Percentiles rank a stretch among this genome's conserved stretches.
These are phyloP conservation scores for Nicotiana rustica DNA, from an alignment of 305 asterid genomes.

Conservation along the genomic window DNA sequence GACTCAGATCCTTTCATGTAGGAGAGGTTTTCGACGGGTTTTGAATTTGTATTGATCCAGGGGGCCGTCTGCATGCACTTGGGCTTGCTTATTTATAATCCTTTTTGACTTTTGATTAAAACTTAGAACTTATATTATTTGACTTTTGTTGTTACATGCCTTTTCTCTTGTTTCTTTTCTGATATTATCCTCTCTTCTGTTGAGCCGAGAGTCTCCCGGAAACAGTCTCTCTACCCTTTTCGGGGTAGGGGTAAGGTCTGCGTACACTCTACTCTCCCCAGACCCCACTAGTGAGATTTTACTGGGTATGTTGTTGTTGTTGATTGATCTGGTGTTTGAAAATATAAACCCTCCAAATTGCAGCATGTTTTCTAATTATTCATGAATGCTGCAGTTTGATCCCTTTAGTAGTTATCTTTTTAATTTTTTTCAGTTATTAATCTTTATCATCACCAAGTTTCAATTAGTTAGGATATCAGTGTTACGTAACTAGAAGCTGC, in stretches of 20 bases:
- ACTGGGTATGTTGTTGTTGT: too few species aligned
- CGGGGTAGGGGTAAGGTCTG: too few species aligned
- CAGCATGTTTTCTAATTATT: not conserved
- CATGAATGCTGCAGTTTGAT: slow-evolving; percentile 25
- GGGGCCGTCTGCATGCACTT: not conserved
- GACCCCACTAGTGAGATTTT: too few species aligned
- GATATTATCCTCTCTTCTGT: too few species aligned
- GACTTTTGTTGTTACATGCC: too few species aligned
- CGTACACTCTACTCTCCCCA: too few species aligned
- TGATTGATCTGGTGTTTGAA: slow-evolving; percentile 13
- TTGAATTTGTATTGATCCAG: not conserved
- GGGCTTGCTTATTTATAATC: not conserved
- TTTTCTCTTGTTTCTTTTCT: too few species aligned
- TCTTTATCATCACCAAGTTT: slow-evolving; percentile 18
- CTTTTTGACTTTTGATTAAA: slow-evolving; percentile 2
- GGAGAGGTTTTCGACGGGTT: not conserved
- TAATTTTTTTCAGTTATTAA: slow-evolving; percentile 18
- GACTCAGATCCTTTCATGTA: not conserved
- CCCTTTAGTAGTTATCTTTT: not conserved
- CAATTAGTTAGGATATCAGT: not conserved
- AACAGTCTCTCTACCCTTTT: too few species aligned
- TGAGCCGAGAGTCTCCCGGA: too few species aligned
- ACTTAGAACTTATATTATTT: not conserved
- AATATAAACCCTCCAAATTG: slow-evolving; percentile 15
- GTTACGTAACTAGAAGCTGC: slow-evolving; percentile 22